Percentiles rank a stretch among this genome's conserved stretches.
phyloP scores from a whole-genome alignment of 2,329 filamentous ascomycete species.

The Pseudogymnoascus sp. region DNA sequence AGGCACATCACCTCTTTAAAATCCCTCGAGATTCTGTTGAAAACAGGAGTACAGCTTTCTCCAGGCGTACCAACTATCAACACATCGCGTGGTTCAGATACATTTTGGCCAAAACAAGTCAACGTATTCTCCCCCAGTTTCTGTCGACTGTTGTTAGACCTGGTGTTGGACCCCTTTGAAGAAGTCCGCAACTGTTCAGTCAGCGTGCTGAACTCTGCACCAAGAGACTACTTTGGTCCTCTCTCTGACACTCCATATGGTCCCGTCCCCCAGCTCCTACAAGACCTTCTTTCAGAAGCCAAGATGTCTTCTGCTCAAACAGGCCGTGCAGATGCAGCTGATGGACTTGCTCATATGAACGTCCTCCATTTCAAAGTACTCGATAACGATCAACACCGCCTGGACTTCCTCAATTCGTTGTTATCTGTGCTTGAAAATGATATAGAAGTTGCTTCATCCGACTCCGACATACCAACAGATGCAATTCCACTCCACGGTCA shows the following conservation, averaged over 20 bases:
- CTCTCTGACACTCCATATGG: background rate
- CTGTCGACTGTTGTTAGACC: constrained; percentile 61
- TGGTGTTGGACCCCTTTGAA: constrained; percentile 84
- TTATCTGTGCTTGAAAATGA: constrained; percentile 56
- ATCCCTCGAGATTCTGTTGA: constrained; percentile 56
- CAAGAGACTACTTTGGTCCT: constrained; percentile 26
- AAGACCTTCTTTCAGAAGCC: constrained; percentile 42
- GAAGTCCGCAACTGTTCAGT: constrained; percentile 64
- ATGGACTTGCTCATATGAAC: constrained; percentile 74
- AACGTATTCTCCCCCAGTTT: constrained; percentile 39
- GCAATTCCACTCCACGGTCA: constrained; percentile 61
- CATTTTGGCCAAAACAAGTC: constrained; percentile 12
- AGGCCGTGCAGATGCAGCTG: constrained; percentile 82
- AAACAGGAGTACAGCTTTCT: constrained; percentile 31
- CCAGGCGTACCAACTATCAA: constrained; percentile 13
- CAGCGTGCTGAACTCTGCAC: constrained; percentile 43
- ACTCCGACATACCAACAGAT: constrained; percentile 59
- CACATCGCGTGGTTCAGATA: constrained; percentile 2
- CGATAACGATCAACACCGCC: constrained; percentile 32
- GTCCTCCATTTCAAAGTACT: constrained; percentile 59
- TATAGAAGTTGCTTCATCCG: constrained; percentile 50
- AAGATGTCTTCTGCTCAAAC: constrained; percentile 57
- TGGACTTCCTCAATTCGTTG: constrained; percentile 48
- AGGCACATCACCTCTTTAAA: constrained; percentile 76
- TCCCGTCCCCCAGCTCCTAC: constrained; percentile 31